Conservation (phyloP, 2,329 filamentous ascomycete species). For the Cytospora chrysosperma region DNA sequence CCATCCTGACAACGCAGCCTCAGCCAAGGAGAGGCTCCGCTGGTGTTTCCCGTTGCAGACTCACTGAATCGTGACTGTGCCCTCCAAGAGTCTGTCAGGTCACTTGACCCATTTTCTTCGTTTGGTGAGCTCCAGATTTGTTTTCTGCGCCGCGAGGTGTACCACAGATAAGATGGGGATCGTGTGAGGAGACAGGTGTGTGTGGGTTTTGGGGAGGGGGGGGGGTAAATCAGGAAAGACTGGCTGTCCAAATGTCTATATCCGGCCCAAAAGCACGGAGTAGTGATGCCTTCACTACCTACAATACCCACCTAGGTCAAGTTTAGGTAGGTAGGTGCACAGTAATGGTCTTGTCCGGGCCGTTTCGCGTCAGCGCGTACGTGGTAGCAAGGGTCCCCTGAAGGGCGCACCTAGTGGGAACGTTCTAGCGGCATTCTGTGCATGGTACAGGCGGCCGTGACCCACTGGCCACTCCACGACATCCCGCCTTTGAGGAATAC, state of each 20-base stretch:
- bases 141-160: background rate
- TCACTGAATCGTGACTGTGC: constrained; percentile 7
- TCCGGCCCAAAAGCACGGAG: background rate
- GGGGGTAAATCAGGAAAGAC: background rate
- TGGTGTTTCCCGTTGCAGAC: constrained; percentile 3
- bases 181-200: background rate
- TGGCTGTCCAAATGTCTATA: background rate
- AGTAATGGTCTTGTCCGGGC: too few species aligned
- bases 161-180: background rate
- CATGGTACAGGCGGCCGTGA: background rate
- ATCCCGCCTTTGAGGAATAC: background rate
- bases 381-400: constrained; percentile 8
- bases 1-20: constrained; percentile 35
- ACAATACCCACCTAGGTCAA: too few species aligned
- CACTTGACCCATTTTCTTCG: constrained; percentile 8
- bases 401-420: background rate
- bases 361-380: background rate
- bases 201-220: too few species aligned
- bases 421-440: constrained; percentile 9
- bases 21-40: background rate
- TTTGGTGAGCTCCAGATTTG: background rate
- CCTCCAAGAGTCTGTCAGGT: constrained; percentile 16
- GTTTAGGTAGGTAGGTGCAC: too few species aligned
- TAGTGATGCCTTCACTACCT: too few species aligned
- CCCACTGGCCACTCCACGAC: background rate